Evolutionary conservation across 768 basidiomycete genomes (phyloP).

Genomic region (Crepidotus variabilis): DNA sequence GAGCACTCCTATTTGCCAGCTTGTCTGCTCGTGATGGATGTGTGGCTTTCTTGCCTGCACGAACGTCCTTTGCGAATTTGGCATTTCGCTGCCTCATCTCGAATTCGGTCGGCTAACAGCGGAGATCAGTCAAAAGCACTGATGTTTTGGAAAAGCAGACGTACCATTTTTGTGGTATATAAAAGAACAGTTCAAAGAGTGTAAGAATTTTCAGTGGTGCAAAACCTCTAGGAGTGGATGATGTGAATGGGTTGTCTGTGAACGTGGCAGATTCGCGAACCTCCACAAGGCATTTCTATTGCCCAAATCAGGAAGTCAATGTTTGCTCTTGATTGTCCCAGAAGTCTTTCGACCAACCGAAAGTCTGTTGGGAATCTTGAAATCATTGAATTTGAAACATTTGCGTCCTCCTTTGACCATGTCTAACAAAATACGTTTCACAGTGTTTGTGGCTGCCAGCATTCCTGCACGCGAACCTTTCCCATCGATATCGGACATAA

Average conservation of each 20-base stretch:
- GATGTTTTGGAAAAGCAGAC: neutral
- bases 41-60: conserved; percentile 71
- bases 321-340: neutral
- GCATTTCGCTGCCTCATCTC: conserved; percentile 78
- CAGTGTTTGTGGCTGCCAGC: no score
- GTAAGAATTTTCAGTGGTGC: neutral
- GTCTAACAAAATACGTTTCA: no score
- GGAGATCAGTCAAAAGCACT: neutral
- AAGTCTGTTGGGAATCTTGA: no score
- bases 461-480: no score
- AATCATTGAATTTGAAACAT: no score
- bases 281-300: neutral
- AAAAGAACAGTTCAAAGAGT: neutral
- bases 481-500: no score
- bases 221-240: neutral
- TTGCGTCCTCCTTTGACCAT: no score
- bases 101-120: conserved; percentile 68
- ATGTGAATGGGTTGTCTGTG: conserved; percentile 5
- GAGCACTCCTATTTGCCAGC: conserved; percentile 66
- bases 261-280: conserved; percentile 19
- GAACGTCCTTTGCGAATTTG: conserved; percentile 73
- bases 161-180: neutral
- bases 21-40: conserved; percentile 71
- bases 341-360: no score
- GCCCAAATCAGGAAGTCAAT: conserved; percentile 7